Evolutionary conservation across 306 rosid species (phyloP).

Genomic region (Adenanthera pavonina): DNA sequence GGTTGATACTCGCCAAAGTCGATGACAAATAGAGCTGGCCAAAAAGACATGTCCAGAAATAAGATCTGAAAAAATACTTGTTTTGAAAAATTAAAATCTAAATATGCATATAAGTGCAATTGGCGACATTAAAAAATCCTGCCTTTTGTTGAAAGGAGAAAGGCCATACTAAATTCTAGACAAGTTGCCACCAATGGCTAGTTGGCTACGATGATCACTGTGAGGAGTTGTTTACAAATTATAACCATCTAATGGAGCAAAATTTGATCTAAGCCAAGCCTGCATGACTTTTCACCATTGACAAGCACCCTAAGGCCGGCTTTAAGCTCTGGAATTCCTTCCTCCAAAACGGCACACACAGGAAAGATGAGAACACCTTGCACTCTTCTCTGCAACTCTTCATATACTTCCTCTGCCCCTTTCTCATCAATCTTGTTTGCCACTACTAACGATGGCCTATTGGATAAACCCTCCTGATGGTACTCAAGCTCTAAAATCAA

Average conservation of each 20-base stretch:
- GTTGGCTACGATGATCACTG: not conserved
- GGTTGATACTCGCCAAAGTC: not conserved
- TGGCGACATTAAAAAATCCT: not conserved
- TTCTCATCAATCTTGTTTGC: constrained; percentile 94
- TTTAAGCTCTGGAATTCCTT: constrained; percentile 82
- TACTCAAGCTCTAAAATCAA: constrained; percentile 80
- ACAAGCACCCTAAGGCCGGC: constrained; percentile 78
- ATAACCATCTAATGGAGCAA: constrained; percentile 52
- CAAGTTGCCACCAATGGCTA: not conserved
- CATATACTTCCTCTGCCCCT: constrained; percentile 70
- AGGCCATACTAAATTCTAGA: not conserved
- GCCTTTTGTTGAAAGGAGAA: not conserved
- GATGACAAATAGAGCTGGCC: not conserved
- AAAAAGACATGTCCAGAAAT: not conserved
- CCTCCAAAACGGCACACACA: constrained; percentile 86
- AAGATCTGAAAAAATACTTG: not conserved
- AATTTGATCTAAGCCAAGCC: constrained; percentile 62
- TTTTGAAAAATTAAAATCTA: not conserved
- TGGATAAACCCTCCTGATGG: constrained; percentile 84
- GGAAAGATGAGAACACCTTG: constrained; percentile 75
- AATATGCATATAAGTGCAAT: not conserved
- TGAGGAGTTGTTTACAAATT: not conserved
- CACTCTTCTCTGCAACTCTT: constrained; percentile 74
- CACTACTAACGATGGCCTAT: constrained; percentile 76
- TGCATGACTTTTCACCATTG: constrained; percentile 62